Base-by-base conservation (phyloP, 139 green algal genomes). In the Axilococcus clingmanii region DNA sequence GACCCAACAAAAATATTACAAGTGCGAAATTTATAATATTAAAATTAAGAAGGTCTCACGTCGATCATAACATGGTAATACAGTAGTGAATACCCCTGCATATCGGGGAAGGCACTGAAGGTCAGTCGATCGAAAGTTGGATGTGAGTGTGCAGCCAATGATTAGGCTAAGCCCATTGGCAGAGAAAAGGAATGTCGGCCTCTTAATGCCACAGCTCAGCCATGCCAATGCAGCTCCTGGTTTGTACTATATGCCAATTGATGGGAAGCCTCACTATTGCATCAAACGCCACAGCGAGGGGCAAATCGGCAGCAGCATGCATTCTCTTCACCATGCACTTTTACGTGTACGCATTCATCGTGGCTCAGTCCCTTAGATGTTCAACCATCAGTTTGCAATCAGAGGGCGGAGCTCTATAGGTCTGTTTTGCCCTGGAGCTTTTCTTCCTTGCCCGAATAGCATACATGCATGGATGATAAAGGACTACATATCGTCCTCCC, bases 321-420 rank as follows among this genome's bases (percentile, higher is more conserved):
- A 45, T n/a, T n/a, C n/a, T n/a, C n/a, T n/a, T n/a, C n/a, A n/a
- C n/a, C n/a, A n/a, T n/a, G n/a, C n/a, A n/a, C n/a, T n/a, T n/a
- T n/a, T n/a, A n/a, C n/a, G n/a, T n/a, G n/a, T n/a, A n/a, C n/a
- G n/a, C n/a, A n/a, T 38, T n/a, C 11, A 38, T 38, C 33, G 33
- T 38, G 33, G 12, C 17, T 53, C 45, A 53, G 45, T 37, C 51
- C 33, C 30, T 31, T 48, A 59, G 50, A 59, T 42, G n/a, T n/a
- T n/a, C 24, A 32, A 8, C 30, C 31, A 41, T 59, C 50, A 48
- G 31, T 8, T 50, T 44, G 32, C 32, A 28, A 8, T 30, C 52
- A 31, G 52, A 35, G 29, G 24, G 52, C 27, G 4, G 29, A 43
- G 14, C 38, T 27, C 33, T 28, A 49, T 44, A 49, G 45, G 45